phyloP scores from a whole-genome alignment of 2,329 filamentous ascomycete species.

The Colletotrichum ledebouriae region DNA sequence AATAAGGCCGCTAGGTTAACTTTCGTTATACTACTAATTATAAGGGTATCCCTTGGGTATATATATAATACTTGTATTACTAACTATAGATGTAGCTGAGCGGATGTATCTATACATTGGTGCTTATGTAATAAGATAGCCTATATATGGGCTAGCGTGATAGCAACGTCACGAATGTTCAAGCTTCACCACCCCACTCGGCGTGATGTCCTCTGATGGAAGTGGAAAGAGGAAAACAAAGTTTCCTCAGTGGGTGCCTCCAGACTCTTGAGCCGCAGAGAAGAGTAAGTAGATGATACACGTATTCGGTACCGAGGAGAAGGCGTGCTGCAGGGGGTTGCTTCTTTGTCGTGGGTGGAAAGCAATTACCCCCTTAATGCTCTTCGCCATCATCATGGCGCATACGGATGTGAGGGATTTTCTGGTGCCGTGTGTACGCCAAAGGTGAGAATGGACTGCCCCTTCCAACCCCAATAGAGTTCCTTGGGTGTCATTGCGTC shows the following conservation, averaged over 20 bases:
- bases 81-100: too few relatives aligned
- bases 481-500: constrained; percentile 33
- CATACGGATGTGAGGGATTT: constrained; percentile 36
- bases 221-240: constrained; percentile 6
- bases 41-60: too few relatives aligned
- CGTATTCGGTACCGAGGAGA: constrained; percentile 9
- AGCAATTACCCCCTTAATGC: constrained; percentile 14
- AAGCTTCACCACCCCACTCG: not conserved
- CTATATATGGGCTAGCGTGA: too few relatives aligned
- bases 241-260: not conserved
- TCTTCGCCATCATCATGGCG: constrained; percentile 30
- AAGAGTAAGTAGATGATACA: constrained; percentile 1
- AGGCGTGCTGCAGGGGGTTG: not conserved
- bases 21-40: too few relatives aligned
- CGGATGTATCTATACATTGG: too few relatives aligned
- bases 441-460: constrained; percentile 25
- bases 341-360: constrained; percentile 1
- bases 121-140: too few relatives aligned
- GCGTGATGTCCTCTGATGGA: constrained; percentile 16
- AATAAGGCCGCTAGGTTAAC: too few relatives aligned
- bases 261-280: constrained; percentile 33
- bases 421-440: constrained; percentile 10
- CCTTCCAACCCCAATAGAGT: constrained; percentile 11
- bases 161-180: not conserved
- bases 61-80: too few relatives aligned